Conservation (phyloP, 1,139 yeast genomes). For the Wickerhamomyces sp. region DNA sequence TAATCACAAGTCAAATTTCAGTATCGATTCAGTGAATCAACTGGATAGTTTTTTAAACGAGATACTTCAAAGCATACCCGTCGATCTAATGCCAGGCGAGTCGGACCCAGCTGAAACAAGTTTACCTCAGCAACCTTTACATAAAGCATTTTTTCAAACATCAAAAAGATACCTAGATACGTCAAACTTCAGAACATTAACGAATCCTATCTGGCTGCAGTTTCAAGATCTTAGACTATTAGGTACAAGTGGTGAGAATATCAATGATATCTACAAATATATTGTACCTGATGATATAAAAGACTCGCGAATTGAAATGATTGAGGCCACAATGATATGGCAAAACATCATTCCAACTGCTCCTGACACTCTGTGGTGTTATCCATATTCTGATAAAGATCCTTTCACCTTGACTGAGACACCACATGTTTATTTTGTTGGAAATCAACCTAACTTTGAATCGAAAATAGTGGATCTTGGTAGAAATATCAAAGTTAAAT, state of each 20-base stretch:
- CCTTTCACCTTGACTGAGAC: slow-evolving; percentile 73
- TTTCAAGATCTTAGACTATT: slow-evolving; percentile 52
- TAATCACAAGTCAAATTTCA: slow-evolving; percentile 46
- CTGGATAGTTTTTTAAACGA: slow-evolving; percentile 60
- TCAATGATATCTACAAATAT: slow-evolving; percentile 73
- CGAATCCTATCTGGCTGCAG: slow-evolving; percentile 77
- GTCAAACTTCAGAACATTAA: slow-evolving; percentile 40
- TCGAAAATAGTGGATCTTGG: slow-evolving; percentile 31
- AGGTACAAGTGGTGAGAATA: slow-evolving; percentile 82
- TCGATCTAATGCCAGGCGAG: slow-evolving; percentile 80
- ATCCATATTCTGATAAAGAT: slow-evolving; percentile 76
- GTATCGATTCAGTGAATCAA: slow-evolving; percentile 36
- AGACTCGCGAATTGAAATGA: slow-evolving; percentile 43
- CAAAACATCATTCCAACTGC: slow-evolving; percentile 91
- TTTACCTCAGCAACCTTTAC: slow-evolving; percentile 88
- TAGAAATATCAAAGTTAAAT: slow-evolving; percentile 34
- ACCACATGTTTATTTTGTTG: slow-evolving; percentile 85
- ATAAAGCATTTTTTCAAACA: slow-evolving; percentile 60
- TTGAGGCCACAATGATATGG: slow-evolving; percentile 75
- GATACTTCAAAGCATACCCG: slow-evolving; percentile 56
- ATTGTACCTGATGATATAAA: slow-evolving; percentile 36
- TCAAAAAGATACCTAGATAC: slow-evolving; percentile 41
- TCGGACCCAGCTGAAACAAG: slow-evolving; percentile 80
- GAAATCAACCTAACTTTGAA: slow-evolving; percentile 68
- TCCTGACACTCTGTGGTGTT: slow-evolving; percentile 91